A percentile compares a stretch with the other conserved stretches of the same genome.
Conservation (phyloP, 495 filamentous ascomycete species). For the Hypoxylon intermedium region DNA sequence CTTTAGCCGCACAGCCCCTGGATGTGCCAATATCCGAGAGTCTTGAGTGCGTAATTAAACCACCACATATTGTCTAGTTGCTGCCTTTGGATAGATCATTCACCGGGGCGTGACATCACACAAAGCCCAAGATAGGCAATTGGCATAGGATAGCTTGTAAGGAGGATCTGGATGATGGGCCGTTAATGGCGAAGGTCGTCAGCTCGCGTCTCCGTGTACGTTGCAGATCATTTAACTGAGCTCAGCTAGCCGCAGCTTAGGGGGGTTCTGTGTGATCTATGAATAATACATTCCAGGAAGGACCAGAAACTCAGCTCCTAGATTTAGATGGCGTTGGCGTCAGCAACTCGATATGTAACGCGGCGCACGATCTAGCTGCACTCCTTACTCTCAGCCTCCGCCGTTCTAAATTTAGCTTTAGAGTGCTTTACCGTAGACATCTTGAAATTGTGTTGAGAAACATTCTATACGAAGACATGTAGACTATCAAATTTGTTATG, state of each 20-base stretch:
- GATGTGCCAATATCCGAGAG: neutral
- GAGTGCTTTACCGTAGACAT: neutral
- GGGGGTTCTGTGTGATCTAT: neutral
- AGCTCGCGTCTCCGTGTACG: neutral
- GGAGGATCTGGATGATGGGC: neutral
- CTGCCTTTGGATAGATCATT: neutral
- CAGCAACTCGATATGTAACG: conserved; percentile 18
- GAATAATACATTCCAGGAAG: conserved; percentile 13
- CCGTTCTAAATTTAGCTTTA: conserved; percentile 19
- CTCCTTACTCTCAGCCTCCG: conserved; percentile 19
- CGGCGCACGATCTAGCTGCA: too few relatives aligned
- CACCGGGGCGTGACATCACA: conserved; percentile 1
- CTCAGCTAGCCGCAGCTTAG: conserved; percentile 17
- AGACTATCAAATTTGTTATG: neutral
- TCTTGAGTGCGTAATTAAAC: too few relatives aligned
- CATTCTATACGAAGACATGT: neutral
- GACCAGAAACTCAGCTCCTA: conserved; percentile 1
- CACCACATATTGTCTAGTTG: neutral
- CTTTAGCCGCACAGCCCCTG: conserved; percentile 13
- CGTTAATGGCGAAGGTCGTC: conserved; percentile 6
- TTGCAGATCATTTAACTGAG: conserved; percentile 11
- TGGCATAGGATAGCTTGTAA: neutral
- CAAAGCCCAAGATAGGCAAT: conserved; percentile 1
- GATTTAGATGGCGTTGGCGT: conserved; percentile 19
- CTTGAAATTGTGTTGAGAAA: neutral